Percentiles rank a stretch among this genome's conserved stretches.
Evolutionary conservation across 2,329 filamentous ascomycete species (phyloP).

Genomic region (Trematosphaeria pertusa): DNA sequence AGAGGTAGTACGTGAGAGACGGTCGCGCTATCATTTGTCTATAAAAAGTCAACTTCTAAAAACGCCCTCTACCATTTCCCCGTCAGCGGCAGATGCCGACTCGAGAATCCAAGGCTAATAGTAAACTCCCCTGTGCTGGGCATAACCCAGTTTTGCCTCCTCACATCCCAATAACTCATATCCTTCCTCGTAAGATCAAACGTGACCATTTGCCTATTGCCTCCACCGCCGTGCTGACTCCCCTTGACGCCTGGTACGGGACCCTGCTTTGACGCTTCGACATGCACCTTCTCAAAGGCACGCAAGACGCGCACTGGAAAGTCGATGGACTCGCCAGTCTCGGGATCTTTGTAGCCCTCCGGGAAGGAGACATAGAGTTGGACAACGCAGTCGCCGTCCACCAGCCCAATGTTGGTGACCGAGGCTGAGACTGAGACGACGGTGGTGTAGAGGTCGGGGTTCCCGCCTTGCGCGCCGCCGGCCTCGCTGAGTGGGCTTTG

Average conservation of each 20-base stretch:
- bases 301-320: slow-evolving; percentile 58
- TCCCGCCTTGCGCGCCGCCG: slow-evolving; percentile 73
- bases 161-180: slow-evolving; percentile 51
- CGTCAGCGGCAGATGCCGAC: slow-evolving; percentile 38
- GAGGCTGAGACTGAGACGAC: slow-evolving; percentile 60
- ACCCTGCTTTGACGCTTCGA: slow-evolving; percentile 33
- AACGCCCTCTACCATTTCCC: slow-evolving; percentile 37
- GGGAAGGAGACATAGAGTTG: slow-evolving; percentile 65
- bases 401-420: slow-evolving; percentile 68
- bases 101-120: slow-evolving; percentile 43
- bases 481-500: slow-evolving; percentile 63
- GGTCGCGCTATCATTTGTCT: too few species aligned
- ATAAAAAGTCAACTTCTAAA: too few species aligned
- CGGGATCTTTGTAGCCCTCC: slow-evolving; percentile 47
- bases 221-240: slow-evolving; percentile 24
- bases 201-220: slow-evolving; percentile 30
- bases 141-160: slow-evolving; percentile 51
- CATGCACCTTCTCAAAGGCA: slow-evolving; percentile 52
- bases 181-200: slow-evolving; percentile 51
- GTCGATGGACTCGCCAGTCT: slow-evolving; percentile 59
- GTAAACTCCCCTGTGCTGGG: slow-evolving; percentile 39
- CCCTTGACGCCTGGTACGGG: slow-evolving; percentile 14
- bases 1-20: too few species aligned
- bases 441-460: slow-evolving; percentile 68
- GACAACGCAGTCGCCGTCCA: slow-evolving; percentile 61